Conservation (phyloP, 2,329 filamentous ascomycete genomes). For the Clonostachys rhizophaga region DNA sequence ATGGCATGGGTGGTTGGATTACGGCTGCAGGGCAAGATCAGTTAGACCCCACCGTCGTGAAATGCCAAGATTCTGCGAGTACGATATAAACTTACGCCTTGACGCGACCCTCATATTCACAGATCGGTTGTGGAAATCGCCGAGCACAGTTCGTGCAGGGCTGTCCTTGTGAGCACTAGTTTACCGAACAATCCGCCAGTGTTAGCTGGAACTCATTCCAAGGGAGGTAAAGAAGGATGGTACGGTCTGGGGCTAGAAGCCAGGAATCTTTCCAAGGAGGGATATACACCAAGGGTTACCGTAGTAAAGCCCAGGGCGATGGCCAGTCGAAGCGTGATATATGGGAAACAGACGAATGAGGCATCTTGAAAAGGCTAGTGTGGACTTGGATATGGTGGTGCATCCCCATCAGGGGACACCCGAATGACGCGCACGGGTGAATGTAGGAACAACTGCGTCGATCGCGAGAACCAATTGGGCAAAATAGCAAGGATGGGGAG, state of each 20-base stretch:
- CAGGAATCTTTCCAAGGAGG: neutral
- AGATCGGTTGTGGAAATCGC: slow-evolving; percentile 44
- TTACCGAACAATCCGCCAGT: neutral
- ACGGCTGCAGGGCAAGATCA: neutral
- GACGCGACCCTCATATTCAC: slow-evolving; percentile 33
- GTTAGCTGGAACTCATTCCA: neutral
- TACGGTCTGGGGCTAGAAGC: neutral
- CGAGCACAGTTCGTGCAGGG: slow-evolving; percentile 49
- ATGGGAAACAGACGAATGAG: neutral
- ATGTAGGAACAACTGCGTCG: neutral
- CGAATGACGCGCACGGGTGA: neutral
- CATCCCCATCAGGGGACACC: neutral
- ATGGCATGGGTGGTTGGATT: neutral
- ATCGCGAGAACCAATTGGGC: neutral
- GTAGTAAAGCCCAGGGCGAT: neutral
- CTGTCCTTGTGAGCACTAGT: slow-evolving; percentile 47
- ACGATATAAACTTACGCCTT: slow-evolving; percentile 10
- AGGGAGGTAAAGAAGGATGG: neutral
- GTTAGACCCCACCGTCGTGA: no score
- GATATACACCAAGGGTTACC: neutral
- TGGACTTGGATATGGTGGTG: neutral
- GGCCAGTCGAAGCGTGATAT: neutral
- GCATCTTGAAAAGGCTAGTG: neutral
- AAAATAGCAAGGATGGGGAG: slow-evolving; percentile 1
- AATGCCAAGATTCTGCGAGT: no score